phyloP scores from a whole-genome alignment of 176 grass and related monocot species.

The Neostapfia colusana region DNA sequence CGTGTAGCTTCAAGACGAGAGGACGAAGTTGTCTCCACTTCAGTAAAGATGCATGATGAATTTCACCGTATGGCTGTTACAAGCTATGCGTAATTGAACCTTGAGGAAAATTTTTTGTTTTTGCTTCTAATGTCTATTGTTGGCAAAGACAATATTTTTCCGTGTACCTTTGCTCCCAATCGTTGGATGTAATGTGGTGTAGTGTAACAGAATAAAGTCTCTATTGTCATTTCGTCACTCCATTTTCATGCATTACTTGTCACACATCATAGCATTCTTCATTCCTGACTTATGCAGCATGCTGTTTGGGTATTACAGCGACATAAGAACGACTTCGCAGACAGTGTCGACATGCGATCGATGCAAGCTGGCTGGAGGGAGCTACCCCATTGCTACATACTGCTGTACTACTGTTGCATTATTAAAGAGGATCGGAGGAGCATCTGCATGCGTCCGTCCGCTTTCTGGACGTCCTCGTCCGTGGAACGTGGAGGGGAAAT shows the following conservation, averaged over 20 bases:
- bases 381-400: background rate
- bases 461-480: constrained; percentile 34
- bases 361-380: background rate
- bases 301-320: background rate
- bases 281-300: background rate
- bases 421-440: no score
- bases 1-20: constrained; percentile 41
- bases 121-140: constrained; percentile 15
- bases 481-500: constrained; percentile 18
- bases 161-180: background rate
- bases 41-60: constrained; percentile 9
- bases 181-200: constrained; percentile 18
- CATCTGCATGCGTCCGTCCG: no score
- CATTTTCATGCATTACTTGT: background rate
- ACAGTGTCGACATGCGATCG: background rate
- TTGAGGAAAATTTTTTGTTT: constrained; percentile 32
- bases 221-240: background rate
- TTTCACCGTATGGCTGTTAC: constrained; percentile 27
- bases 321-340: background rate
- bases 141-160: constrained; percentile 22
- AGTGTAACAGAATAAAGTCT: background rate
- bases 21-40: constrained; percentile 33
- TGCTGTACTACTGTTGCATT: background rate
- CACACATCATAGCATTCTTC: background rate
- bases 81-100: constrained; percentile 19